A percentile compares a stretch with the other conserved stretches of the same genome.
Evolutionary conservation across 164 flowering plant genomes (phyloP).

Genomic region (Piper betle): DNA sequence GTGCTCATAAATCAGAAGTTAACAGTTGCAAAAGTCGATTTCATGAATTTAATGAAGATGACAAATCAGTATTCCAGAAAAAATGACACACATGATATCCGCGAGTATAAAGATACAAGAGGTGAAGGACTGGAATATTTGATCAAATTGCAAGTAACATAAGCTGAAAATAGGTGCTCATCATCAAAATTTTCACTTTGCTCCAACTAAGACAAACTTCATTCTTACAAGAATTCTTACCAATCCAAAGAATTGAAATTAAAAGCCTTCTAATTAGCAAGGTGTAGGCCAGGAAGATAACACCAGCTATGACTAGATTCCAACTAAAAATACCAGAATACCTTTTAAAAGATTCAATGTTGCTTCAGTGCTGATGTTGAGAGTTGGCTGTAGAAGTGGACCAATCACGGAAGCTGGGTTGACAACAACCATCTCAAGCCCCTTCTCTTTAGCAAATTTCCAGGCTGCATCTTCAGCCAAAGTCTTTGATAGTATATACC

Average conservation of each 20-base stretch:
- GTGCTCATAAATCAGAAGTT: neutral
- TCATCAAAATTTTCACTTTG: neutral
- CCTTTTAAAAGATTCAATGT: slow-evolving; percentile 28
- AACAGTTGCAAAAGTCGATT: no score
- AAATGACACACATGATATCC: no score
- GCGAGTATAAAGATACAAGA: no score
- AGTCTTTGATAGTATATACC: slow-evolving; percentile 45
- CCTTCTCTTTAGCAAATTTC: slow-evolving; percentile 38
- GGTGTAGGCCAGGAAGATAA: neutral
- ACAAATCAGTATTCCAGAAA: no score
- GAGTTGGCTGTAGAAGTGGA: slow-evolving; percentile 38
- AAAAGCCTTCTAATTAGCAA: neutral
- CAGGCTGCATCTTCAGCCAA: slow-evolving; percentile 51
- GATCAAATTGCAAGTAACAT: neutral
- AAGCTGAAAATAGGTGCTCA: neutral
- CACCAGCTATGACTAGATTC: no score
- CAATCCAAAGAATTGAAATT: neutral
- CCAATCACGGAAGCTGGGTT: slow-evolving; percentile 44
- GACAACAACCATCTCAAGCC: slow-evolving; percentile 32
- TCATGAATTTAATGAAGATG: no score
- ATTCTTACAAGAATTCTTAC: neutral
- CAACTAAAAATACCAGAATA: slow-evolving; percentile 4
- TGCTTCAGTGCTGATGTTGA: slow-evolving; percentile 30
- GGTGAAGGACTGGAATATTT: no score
- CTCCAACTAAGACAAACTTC: neutral